Conservation (phyloP, 768 basidiomycete genomes). For the Mrakia gelida region DNA sequence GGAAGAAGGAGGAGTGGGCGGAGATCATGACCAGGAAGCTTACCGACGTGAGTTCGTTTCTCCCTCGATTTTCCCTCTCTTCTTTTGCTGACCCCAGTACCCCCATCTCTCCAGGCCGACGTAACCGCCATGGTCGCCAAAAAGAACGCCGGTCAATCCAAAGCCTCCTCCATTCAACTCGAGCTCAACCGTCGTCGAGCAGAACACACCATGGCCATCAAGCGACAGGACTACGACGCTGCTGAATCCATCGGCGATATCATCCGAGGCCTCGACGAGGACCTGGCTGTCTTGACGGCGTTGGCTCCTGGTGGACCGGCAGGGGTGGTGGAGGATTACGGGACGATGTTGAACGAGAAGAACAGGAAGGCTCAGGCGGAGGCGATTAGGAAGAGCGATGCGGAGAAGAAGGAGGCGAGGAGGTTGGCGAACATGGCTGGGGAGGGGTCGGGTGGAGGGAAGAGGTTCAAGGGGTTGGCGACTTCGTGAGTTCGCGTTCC, state of each 20-base stretch:
- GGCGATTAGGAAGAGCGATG: constrained; percentile 69
- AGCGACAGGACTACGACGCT: constrained; percentile 66
- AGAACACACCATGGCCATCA: constrained; percentile 66
- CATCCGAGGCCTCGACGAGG: constrained; percentile 54
- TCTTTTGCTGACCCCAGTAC: too few species aligned
- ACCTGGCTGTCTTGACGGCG: constrained; percentile 30
- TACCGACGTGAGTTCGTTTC: constrained; percentile 63
- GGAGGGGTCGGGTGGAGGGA: constrained; percentile 59
- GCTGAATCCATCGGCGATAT: constrained; percentile 60
- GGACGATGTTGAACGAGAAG: constrained; percentile 81
- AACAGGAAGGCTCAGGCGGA: constrained; percentile 82
- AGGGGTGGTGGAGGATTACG: constrained; percentile 49
- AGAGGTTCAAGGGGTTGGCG: constrained; percentile 44
- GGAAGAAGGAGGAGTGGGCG: constrained; percentile 61
- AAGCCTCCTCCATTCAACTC: constrained; percentile 39
- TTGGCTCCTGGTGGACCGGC: constrained; percentile 30
- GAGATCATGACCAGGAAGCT: constrained; percentile 59
- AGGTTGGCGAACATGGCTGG: constrained; percentile 41
- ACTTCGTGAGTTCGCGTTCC: constrained; percentile 1
- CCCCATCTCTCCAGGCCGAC: constrained; percentile 69
- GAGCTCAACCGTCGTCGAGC: constrained; percentile 59
- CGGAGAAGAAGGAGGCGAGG: constrained; percentile 64
- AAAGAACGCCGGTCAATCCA: constrained; percentile 46
- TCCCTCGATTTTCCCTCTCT: not conserved
- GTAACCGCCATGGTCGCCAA: constrained; percentile 71